These are phyloP conservation scores for Debaryomyces psychrophilus DNA, from an alignment of 1,139 yeast genomes.

Conservation along the genomic window DNA sequence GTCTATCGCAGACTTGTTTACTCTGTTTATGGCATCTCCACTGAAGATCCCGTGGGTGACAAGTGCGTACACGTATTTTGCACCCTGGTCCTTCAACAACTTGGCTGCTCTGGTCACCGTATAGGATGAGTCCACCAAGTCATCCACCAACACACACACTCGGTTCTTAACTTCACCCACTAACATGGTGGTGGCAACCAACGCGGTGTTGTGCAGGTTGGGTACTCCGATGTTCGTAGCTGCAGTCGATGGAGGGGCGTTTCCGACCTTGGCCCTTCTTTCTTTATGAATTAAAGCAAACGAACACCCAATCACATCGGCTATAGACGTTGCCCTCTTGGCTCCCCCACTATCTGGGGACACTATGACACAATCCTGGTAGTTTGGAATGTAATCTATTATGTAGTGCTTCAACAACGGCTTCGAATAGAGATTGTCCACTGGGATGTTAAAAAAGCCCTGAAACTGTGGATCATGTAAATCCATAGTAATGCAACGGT, in stretches of 20 bases:
- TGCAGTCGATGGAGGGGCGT: conserved; percentile 33
- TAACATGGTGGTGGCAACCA: conserved; percentile 78
- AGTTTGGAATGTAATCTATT: conserved; percentile 69
- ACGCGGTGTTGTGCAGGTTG: conserved; percentile 17
- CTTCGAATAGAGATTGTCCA: conserved; percentile 84
- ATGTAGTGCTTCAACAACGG: conserved; percentile 85
- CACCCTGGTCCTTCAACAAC: conserved; percentile 90
- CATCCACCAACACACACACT: conserved; percentile 87
- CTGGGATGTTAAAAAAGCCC: conserved; percentile 91
- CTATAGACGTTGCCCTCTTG: conserved; percentile 90
- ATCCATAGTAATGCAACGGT: conserved; percentile 96
- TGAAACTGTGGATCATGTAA: conserved; percentile 95
- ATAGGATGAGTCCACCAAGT: conserved; percentile 89
- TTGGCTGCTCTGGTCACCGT: conserved; percentile 93
- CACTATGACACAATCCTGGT: conserved; percentile 79
- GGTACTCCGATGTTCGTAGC: conserved; percentile 14
- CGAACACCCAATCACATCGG: conserved; percentile 84
- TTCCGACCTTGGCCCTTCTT: conserved; percentile 59
- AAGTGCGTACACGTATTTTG: conserved; percentile 79
- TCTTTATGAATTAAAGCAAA: conserved; percentile 97
- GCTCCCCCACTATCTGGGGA: conserved; percentile 99
- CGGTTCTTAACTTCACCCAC: conserved; percentile 90
- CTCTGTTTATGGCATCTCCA: conserved; percentile 83
- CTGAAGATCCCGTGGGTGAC: conserved; percentile 93
- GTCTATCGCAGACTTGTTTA: conserved; percentile 72